Base-by-base conservation (phyloP, 768 basidiomycete genomes). In the Panaeolus cyanescens region DNA sequence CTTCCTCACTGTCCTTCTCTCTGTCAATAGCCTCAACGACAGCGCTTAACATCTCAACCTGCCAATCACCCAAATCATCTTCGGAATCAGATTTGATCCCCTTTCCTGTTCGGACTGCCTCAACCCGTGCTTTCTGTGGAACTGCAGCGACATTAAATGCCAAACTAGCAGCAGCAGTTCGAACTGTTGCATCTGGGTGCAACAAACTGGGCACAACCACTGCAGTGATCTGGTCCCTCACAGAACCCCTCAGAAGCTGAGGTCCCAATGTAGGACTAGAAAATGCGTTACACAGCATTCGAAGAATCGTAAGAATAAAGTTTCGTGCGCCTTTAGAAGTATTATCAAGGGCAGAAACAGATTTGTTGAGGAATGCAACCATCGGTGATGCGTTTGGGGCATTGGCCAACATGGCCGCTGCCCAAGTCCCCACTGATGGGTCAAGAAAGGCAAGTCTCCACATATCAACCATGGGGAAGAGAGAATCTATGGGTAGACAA, bases 391-490 rank as follows among this genome's bases (percentile, higher is more conserved):
- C 60, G 20, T 64, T 53, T 28, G 67, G 60, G 8, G 64, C 45
- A 4, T 73, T 68, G 7, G 74, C 59, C 0, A 72, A 64, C 1
- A 70, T 68, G 2, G 77, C 62, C 5, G 82, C 74, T 34, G 71
- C 75, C 87, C 85, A 91, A 0, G 73, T 70, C 0, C 83, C 80
- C 17, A 87, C 83, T 1, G 79, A 69, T 0, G 82, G 77, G 70
- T 93, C 88, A 20, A 95, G 82, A 17, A 92, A 71, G 0, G 88
- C 89, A 9, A 95, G 79, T 1, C 93, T 81, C 89, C 93, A 92
- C 64, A 95, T 79, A 68, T 96, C 95, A 10, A 88, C 82, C 4
- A 95, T 70, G 0, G 95, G 94, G 77, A 96, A 96, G 31, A 93
- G 78, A 36, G 84, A 77, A 8, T 80, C 78, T 0, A 79, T 58